Percentiles rank a stretch among this genome's conserved stretches.
Evolutionary conservation across 2,329 filamentous ascomycete genomes (phyloP).

Genomic region (Juglanconis sp.): DNA sequence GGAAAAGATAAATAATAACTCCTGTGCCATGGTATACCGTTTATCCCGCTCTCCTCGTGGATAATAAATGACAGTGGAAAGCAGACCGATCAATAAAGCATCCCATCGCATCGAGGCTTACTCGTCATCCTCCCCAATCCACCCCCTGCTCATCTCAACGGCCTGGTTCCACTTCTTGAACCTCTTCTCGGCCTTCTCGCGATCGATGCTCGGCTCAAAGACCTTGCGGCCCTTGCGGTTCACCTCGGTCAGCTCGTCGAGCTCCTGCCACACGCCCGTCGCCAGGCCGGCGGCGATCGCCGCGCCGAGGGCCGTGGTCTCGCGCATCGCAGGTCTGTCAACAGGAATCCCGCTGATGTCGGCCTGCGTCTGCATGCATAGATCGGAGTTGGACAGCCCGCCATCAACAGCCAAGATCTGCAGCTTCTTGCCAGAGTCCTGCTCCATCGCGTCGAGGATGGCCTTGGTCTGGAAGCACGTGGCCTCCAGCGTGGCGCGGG

Average conservation of each 20-base stretch:
- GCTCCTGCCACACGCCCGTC: conserved; percentile 71
- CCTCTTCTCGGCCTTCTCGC: conserved; percentile 37
- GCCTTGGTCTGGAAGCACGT: conserved; percentile 92
- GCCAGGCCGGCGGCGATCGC: conserved; percentile 89
- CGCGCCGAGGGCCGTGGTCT: conserved; percentile 84
- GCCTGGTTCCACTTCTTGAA: conserved; percentile 55
- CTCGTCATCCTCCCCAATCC: conserved; percentile 37
- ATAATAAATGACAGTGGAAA: neutral
- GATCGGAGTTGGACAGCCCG: conserved; percentile 82
- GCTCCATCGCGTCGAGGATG: conserved; percentile 87
- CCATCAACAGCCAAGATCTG: conserved; percentile 79
- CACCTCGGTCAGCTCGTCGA: conserved; percentile 70
- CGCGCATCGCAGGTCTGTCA: conserved; percentile 80
- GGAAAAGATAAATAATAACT: neutral
- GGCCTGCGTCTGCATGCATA: conserved; percentile 90
- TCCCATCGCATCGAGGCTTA: neutral
- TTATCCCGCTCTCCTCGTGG: neutral
- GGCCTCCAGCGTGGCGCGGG: conserved; percentile 83
- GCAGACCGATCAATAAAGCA: neutral
- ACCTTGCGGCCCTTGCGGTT: conserved; percentile 66
- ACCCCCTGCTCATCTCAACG: conserved; percentile 57
- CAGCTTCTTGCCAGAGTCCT: conserved; percentile 75
- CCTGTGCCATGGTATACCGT: conserved; percentile 1
- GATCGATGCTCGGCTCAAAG: conserved; percentile 65
- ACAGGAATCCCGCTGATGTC: conserved; percentile 81